Conservation (phyloP, 73 alveolate genomes). For the Halteria grandinella region DNA sequence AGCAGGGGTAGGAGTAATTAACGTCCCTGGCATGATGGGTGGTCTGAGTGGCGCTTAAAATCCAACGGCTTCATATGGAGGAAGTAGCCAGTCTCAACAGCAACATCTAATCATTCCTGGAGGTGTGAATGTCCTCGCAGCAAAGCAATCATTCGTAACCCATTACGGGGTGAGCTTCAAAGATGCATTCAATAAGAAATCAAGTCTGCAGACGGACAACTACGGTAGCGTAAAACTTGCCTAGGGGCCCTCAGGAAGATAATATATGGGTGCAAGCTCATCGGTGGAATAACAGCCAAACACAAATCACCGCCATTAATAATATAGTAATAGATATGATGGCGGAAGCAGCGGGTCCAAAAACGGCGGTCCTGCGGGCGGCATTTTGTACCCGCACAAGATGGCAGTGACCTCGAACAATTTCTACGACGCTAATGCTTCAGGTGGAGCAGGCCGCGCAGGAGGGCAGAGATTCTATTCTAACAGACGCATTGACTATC, state of each 20-base stretch:
- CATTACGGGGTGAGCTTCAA: background rate
- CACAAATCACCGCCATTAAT: background rate
- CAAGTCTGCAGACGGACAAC: background rate
- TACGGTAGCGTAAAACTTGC: conserved; percentile 1
- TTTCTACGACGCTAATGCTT: background rate
- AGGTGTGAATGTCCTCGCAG: too few relatives aligned
- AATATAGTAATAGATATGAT: background rate
- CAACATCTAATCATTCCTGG: too few relatives aligned
- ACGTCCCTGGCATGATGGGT: background rate
- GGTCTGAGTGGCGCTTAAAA: too few relatives aligned
- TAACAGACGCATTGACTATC: background rate
- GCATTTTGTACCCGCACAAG: conserved; percentile 26
- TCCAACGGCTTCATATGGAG: too few relatives aligned
- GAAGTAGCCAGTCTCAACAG: too few relatives aligned
- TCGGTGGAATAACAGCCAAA: background rate
- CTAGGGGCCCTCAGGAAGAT: conserved; percentile 8
- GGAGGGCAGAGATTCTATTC: background rate
- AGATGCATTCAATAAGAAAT: conserved; percentile 21
- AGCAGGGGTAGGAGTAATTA: background rate
- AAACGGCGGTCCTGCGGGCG: too few relatives aligned
- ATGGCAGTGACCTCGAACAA: conserved; percentile 44
- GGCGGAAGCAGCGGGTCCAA: background rate
- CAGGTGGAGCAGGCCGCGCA: background rate
- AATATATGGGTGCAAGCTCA: background rate
- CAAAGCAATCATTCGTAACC: conserved; percentile 12